Evolutionary conservation across 805 yeast genomes (phyloP), one percentile per base, ranked within the genome.

Genomic region (Naumovozyma dairenensis): DNA sequence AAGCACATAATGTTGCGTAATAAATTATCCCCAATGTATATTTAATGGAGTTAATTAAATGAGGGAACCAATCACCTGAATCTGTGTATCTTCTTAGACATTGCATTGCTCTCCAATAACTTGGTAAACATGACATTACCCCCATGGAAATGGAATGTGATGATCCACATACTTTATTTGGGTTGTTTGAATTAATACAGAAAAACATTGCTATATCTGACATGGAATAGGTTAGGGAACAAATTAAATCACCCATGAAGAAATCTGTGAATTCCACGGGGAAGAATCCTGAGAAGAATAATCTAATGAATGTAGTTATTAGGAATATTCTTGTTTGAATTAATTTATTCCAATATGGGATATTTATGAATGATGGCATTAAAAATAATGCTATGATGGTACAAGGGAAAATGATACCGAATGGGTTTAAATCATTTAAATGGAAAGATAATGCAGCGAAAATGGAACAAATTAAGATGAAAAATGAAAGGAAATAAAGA

Each of bases 241-340:
- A 82, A 33, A 89, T 64, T 20, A 92, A 77, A 57, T 92, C 98
- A 15, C 97, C 98, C 30, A 89, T 42, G 54, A 84, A 85, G 65
- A 92, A 89, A 58, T 92, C 98, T 36, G 87, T 69, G 53, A 92
- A 92, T 59, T 89, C 97, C 34, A 92, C 96, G 0, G 97, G 96
- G 49, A 80, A 92, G 27, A 86, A 65, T 0, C 97, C 97, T 1
- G 94, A 80, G 7, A 82, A 64, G 0, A 79, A 21, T 31, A 92
- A 61, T 49, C 98, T 67, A 67, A 87, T 72, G 1, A 77, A 36
- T 0, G 93, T 77, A 10, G 77, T 59, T 14, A 79, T 63, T 2
- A 89, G 48, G 96, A 96, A 92, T 37, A 67, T 67, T 44, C 96
- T 68, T 7, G 94, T 69, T n/a, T 71, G 59, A 24, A 71, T 66